Conservation (phyloP, 352 stramenopile species). For the Phytophthora pini region DNA sequence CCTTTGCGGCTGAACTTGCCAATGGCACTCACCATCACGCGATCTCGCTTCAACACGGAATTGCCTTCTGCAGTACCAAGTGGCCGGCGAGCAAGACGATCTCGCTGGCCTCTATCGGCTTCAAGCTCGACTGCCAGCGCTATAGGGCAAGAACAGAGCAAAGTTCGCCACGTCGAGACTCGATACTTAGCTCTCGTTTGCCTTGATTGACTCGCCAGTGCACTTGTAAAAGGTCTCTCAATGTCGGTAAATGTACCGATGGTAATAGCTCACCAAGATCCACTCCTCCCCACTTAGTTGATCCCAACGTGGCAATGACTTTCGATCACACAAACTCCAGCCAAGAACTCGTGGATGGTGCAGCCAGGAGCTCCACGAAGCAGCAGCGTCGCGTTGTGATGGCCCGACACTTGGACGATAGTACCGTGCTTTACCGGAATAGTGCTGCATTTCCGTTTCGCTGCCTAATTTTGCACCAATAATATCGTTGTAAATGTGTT, state of each 20-base stretch:
- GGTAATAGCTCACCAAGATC: constrained; percentile 5
- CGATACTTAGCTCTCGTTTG: constrained; percentile 1
- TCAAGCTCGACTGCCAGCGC: constrained; percentile 6
- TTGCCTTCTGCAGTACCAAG: constrained; percentile 12
- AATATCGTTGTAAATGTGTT: not conserved
- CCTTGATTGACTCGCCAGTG: not conserved
- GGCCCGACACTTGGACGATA: constrained; percentile 1
- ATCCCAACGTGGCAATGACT: constrained; percentile 11
- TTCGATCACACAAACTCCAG: not conserved
- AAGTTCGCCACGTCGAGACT: constrained; percentile 21
- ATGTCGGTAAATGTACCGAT: too few relatives aligned
- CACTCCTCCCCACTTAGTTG: too few relatives aligned
- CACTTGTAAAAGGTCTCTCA: too few relatives aligned
- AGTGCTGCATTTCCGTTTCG: constrained; percentile 25
- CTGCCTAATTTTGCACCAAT: constrained; percentile 27
- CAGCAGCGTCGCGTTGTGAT: constrained; percentile 28
- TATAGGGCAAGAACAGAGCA: constrained; percentile 11
- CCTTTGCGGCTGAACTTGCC: constrained; percentile 20
- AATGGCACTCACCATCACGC: constrained; percentile 11
- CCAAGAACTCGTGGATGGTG: constrained; percentile 22
- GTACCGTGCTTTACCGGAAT: constrained; percentile 10
- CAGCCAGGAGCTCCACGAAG: constrained; percentile 10
- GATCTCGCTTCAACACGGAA: constrained; percentile 9
- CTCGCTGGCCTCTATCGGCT: constrained; percentile 26
- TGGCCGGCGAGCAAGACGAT: constrained; percentile 12